Evolutionary conservation across 2,329 filamentous ascomycete genomes (phyloP).

Genomic region (Ceratocystis albifundus): DNA sequence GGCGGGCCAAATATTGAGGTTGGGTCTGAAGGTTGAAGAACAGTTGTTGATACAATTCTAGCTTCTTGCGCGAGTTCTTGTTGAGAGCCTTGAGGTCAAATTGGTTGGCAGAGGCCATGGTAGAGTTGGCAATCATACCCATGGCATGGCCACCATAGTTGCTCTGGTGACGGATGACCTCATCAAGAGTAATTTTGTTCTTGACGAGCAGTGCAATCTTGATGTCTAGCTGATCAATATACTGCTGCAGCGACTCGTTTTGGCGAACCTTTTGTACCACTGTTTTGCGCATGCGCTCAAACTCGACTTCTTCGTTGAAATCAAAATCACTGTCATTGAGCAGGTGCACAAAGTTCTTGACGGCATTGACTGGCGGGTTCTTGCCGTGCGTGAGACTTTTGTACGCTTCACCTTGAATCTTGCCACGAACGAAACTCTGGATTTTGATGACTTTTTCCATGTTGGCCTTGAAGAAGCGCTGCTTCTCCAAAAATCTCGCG

Average conservation of each 20-base stretch:
- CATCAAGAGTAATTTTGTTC: slow-evolving; percentile 98
- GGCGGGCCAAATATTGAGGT: slow-evolving; percentile 78
- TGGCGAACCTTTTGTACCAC: slow-evolving; percentile 95
- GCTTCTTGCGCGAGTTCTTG: slow-evolving; percentile 87
- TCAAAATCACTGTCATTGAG: slow-evolving; percentile 98
- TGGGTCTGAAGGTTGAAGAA: slow-evolving; percentile 98
- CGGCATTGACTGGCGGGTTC: slow-evolving; percentile 89
- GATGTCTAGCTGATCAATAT: slow-evolving; percentile 96
- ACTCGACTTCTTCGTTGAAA: slow-evolving; percentile 97
- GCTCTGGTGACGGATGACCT: slow-evolving; percentile 92
- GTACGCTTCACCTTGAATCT: slow-evolving; percentile 94
- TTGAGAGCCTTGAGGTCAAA: slow-evolving; percentile 96
- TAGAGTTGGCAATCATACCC: slow-evolving; percentile 73
- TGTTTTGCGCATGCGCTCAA: slow-evolving; percentile 85
- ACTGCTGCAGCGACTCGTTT: slow-evolving; percentile 94
- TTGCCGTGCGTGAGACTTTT: slow-evolving; percentile 93
- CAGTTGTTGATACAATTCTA: slow-evolving; percentile 92
- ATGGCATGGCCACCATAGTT: slow-evolving; percentile 87
- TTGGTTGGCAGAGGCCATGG: slow-evolving; percentile 78
- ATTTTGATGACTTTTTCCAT: slow-evolving; percentile 99
- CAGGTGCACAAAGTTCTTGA: slow-evolving; percentile 96
- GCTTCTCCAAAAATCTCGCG: slow-evolving; percentile 67
- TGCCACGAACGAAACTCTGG: slow-evolving; percentile 88
- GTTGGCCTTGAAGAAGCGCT: slow-evolving; percentile 81
- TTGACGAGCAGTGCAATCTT: slow-evolving; percentile 97